phyloP scores from a whole-genome alignment of 208 protist genomes.

The Naegleria lovaniensis region DNA sequence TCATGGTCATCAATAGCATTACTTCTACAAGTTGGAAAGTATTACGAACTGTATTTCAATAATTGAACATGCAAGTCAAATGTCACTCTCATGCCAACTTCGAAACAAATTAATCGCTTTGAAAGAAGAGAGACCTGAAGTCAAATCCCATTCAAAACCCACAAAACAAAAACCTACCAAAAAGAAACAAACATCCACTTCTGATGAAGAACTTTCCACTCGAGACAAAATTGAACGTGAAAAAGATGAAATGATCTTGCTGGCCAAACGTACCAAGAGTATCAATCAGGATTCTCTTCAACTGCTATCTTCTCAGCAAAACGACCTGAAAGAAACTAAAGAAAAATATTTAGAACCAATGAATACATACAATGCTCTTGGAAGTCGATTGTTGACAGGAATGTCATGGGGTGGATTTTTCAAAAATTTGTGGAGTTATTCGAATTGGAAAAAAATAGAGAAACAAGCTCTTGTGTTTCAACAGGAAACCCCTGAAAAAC shows the following conservation, averaged over 20 bases:
- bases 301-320: not conserved
- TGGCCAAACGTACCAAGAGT: not conserved
- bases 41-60: not conserved
- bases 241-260: not conserved
- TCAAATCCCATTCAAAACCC: not conserved
- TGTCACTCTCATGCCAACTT: not conserved
- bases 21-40: not conserved
- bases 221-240: not conserved
- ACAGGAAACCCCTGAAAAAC: not conserved
- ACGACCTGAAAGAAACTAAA: not conserved
- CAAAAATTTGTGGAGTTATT: slow-evolving; percentile 12
- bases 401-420: not conserved
- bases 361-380: not conserved
- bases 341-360: not conserved
- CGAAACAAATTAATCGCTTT: not conserved
- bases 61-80: not conserved
- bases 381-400: not conserved
- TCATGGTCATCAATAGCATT: too few relatives aligned
- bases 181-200: not conserved
- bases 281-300: not conserved
- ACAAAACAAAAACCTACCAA: not conserved
- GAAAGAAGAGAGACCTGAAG: not conserved
- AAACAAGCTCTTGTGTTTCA: not conserved
- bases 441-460: not conserved
- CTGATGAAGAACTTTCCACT: not conserved